Conservation (phyloP, 768 basidiomycete species). For the Favolaschia claudopus region DNA sequence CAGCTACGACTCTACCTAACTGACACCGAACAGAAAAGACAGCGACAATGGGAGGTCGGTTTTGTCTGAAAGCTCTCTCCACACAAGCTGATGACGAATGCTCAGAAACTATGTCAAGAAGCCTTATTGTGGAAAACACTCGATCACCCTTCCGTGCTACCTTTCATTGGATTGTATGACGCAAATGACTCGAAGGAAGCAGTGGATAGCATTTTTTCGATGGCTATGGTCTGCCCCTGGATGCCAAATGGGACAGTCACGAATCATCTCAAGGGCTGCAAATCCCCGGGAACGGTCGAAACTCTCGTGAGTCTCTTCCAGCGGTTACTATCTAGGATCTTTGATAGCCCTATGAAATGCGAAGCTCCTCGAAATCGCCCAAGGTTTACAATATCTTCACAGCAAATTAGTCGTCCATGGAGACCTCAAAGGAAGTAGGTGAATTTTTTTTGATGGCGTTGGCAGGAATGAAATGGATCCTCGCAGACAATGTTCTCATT, state of each 20-base stretch:
- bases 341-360: not conserved
- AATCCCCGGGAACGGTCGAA: not conserved
- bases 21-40: not conserved
- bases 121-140: constrained; percentile 27
- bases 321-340: not conserved
- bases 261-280: constrained; percentile 5
- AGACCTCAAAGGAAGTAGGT: constrained; percentile 29
- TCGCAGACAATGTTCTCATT: constrained; percentile 24
- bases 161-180: constrained; percentile 20
- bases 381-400: constrained; percentile 24
- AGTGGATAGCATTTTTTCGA: too few species aligned
- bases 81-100: not conserved
- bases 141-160: constrained; percentile 17
- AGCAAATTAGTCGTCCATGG: constrained; percentile 22
- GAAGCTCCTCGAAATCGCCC: constrained; percentile 22
- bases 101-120: constrained; percentile 24
- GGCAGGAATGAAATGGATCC: too few species aligned
- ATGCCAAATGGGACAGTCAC: constrained; percentile 21
- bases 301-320: not conserved
- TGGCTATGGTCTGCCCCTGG: constrained; percentile 23
- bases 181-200: not conserved
- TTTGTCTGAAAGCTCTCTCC: not conserved
- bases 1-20: constrained; percentile 5
- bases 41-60: constrained; percentile 4
- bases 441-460: too few species aligned